phyloP scores from a whole-genome alignment of 305 asterid genomes.

The Fraxinus xanthoxyloides region DNA sequence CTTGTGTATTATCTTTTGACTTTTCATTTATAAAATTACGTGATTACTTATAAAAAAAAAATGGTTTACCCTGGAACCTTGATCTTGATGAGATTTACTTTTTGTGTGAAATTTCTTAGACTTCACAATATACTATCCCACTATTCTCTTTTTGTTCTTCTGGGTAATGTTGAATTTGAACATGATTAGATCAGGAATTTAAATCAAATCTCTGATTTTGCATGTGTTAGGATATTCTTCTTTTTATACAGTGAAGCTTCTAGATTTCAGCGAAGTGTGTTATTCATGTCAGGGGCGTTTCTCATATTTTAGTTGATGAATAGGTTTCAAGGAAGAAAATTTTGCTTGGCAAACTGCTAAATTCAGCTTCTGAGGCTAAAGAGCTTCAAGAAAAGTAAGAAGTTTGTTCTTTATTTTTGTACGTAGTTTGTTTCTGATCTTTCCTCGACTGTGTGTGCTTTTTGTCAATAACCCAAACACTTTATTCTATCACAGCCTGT shows the following conservation, averaged over 20 bases:
- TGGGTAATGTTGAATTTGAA: not conserved
- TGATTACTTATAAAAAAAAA: too few species aligned
- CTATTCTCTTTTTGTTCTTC: not conserved
- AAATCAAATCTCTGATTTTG: conserved; percentile 7
- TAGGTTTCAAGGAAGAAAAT: conserved; percentile 71
- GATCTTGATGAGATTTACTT: conserved; percentile 4
- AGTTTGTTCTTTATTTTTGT: conserved; percentile 23
- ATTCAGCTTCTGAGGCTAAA: conserved; percentile 57
- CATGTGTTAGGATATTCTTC: conserved; percentile 12
- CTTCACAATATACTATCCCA: not conserved
- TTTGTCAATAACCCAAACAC: conserved; percentile 27
- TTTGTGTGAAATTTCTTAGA: conserved; percentile 9
- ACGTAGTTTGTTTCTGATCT: conserved; percentile 18
- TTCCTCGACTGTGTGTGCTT: conserved; percentile 3
- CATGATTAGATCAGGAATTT: conserved; percentile 14
- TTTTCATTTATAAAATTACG: too few species aligned
- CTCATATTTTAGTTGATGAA: conserved; percentile 25
- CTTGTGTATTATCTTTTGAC: too few species aligned
- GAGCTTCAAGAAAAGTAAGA: conserved; percentile 69
- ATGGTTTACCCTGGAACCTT: not conserved
- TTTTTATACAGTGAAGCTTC: conserved; percentile 19
- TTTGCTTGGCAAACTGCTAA: conserved; percentile 54
- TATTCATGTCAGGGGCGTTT: conserved; percentile 15
- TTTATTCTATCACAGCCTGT: conserved; percentile 51
- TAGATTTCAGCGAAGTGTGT: conserved; percentile 14